These are phyloP conservation scores for Trapa incisa DNA, from an alignment of 345 rosid genomes.

Conservation along the genomic window DNA sequence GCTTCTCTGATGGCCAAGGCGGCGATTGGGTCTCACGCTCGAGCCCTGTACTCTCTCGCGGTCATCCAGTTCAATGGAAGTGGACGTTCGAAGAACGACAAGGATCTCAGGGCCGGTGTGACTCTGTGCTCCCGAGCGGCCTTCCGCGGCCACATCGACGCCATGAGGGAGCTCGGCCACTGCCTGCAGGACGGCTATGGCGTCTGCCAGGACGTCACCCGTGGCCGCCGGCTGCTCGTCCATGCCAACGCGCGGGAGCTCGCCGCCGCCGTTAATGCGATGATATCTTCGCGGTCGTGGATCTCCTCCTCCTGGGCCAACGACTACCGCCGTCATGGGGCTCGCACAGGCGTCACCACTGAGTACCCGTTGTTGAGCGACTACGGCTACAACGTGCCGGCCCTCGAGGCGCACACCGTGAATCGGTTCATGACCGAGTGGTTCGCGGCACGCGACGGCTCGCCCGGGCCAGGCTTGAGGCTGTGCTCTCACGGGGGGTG, in stretches of 20 bases:
- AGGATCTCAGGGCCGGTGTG: constrained; percentile 26
- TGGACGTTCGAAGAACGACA: constrained; percentile 21
- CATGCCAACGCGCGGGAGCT: constrained; percentile 26
- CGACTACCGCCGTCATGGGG: too few species aligned
- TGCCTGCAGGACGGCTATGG: constrained; percentile 31
- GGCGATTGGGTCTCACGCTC: constrained; percentile 20
- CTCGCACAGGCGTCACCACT: too few species aligned
- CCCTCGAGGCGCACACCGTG: too few species aligned
- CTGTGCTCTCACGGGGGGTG: too few species aligned
- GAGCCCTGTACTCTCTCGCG: constrained; percentile 23
- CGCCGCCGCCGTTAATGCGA: constrained; percentile 4
- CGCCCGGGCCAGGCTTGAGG: too few species aligned
- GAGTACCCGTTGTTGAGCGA: too few species aligned
- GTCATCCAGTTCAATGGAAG: constrained; percentile 30
- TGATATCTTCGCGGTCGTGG: too few species aligned
- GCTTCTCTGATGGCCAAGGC: constrained; percentile 26
- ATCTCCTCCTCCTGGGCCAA: too few species aligned
- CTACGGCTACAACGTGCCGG: too few species aligned
- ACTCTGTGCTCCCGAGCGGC: constrained; percentile 26
- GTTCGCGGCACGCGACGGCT: too few species aligned
- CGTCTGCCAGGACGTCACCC: constrained; percentile 17
- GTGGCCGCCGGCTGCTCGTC: constrained; percentile 26
- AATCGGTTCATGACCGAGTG: too few species aligned
- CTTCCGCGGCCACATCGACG: constrained; percentile 25
- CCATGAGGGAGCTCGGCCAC: constrained; percentile 26